These are phyloP conservation scores for Ophiobolus disseminans DNA, from an alignment of 2,329 filamentous ascomycete species.

Conservation along the genomic window DNA sequence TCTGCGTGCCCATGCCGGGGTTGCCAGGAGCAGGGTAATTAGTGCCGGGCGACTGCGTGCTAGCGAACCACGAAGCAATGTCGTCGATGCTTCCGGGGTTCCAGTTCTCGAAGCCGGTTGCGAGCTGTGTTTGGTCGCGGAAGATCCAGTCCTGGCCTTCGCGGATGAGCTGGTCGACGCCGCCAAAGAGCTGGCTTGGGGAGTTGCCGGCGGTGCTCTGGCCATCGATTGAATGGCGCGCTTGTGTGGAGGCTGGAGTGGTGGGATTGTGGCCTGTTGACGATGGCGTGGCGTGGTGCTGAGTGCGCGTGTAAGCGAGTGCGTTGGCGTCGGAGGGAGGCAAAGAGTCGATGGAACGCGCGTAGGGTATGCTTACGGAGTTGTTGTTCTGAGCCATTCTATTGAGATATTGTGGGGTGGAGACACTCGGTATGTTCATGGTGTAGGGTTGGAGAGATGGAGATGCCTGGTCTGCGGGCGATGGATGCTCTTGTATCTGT, in stretches of 20 bases:
- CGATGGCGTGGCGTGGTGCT: conserved; percentile 33
- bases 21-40: conserved; percentile 8
- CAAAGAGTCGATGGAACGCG: conserved; percentile 37
- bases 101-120: conserved; percentile 70
- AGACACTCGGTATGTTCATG: conserved; percentile 32
- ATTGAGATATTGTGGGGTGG: conserved; percentile 35
- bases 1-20: conserved; percentile 8
- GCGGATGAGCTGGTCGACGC: conserved; percentile 65
- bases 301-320: conserved; percentile 41
- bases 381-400: conserved; percentile 27
- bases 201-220: conserved; percentile 44
- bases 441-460: conserved; percentile 41
- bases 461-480: conserved; percentile 29
- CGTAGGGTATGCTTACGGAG: conserved; percentile 32
- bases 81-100: conserved; percentile 40
- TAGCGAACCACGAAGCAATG: conserved; percentile 39
- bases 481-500: conserved; percentile 21
- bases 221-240: conserved; percentile 37
- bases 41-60: conserved; percentile 20
- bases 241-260: conserved; percentile 31
- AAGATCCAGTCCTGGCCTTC: conserved; percentile 70
- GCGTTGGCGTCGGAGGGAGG: conserved; percentile 40
- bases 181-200: conserved; percentile 64
- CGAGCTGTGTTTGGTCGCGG: conserved; percentile 67
- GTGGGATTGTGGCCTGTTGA: conserved; percentile 23